Evolutionary conservation across 73 alveolate species (phyloP), one percentile per base, ranked within the genome.

Genomic region (Paramecium bursaria): DNA sequence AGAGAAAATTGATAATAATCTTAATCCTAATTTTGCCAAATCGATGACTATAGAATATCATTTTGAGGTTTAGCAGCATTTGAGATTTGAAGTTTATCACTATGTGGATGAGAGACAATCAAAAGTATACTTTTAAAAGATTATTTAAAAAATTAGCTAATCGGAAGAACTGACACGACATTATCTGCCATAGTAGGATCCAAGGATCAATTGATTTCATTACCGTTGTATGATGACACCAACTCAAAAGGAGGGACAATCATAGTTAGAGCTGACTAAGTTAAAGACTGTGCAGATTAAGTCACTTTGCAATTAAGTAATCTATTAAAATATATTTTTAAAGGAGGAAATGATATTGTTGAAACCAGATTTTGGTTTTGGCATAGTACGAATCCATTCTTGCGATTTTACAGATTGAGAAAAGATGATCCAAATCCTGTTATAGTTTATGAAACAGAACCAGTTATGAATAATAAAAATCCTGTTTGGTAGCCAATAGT

Each of bases 1-100:
- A 13, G 98, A 94, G 54, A 53, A 75, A 14, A 87, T 73, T 1
- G 22, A 60, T 54, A 87, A 94, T 46, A 54, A 77, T 54, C 75
- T 87, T 1, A 90, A 94, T 67, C 98, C 98, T 6, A 96, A 92
- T 54, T 94, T 92, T 85, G 48, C 87, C 7, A 92, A 75, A 35
- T 48, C 91, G 23, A 74, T 93, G 74, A 54, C 23, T 35, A 39
- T 95, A 2, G 92, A 91, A 54, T 96, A 91, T 86, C 91, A 85
- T 46, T 96, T 96, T 90, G 98, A 94, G 79, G 86, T 75, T 54
- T 88, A 85, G 39, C 88, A 96, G 79, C 55, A 73, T 35, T 22
- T 94, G 17, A 86, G 51, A 30, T 73, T 92, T 74, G 92, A 75
- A 13, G 93, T 95, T 27, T 77, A 75, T 55, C 96, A 92, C 80